A percentile compares a stretch with the other conserved stretches of the same genome.
phyloP scores from a whole-genome alignment of 2,329 filamentous ascomycete genomes.

The Tricladium varicosporioides region DNA sequence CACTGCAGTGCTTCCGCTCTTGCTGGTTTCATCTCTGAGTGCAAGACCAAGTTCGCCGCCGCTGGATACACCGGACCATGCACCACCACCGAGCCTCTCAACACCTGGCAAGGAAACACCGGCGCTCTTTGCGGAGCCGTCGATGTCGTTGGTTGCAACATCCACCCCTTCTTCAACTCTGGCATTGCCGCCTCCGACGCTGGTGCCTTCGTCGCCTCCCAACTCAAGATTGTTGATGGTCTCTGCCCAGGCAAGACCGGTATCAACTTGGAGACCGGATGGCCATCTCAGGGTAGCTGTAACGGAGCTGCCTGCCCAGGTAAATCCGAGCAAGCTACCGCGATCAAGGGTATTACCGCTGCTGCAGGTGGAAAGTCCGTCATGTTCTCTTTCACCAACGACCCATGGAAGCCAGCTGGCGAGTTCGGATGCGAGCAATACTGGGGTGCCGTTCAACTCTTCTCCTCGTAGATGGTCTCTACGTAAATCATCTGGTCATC shows the following conservation, averaged over 20 bases:
- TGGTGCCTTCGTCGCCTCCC: slow-evolving; percentile 70
- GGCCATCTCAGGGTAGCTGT: slow-evolving; percentile 68
- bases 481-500: background rate
- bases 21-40: slow-evolving; percentile 64
- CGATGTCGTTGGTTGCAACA: slow-evolving; percentile 80
- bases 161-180: slow-evolving; percentile 92
- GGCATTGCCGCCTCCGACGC: slow-evolving; percentile 61
- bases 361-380: slow-evolving; percentile 66
- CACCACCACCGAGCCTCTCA: slow-evolving; percentile 85
- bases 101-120: slow-evolving; percentile 67
- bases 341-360: slow-evolving; percentile 69
- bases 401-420: slow-evolving; percentile 76
- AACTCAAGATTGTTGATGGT: slow-evolving; percentile 68
- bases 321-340: slow-evolving; percentile 61
- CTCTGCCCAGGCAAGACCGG: slow-evolving; percentile 72
- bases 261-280: slow-evolving; percentile 87
- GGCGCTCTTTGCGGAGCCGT: slow-evolving; percentile 66
- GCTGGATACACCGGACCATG: slow-evolving; percentile 71
- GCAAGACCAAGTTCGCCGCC: slow-evolving; percentile 59
- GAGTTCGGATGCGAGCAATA: slow-evolving; percentile 72
- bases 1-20: slow-evolving; percentile 65
- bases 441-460: slow-evolving; percentile 58
- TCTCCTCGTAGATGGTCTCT: slow-evolving; percentile 2
- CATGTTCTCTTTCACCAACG: slow-evolving; percentile 80
- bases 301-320: slow-evolving; percentile 75